phyloP scores from a whole-genome alignment of 331 rosid genomes.

The Spiraea crenata region DNA sequence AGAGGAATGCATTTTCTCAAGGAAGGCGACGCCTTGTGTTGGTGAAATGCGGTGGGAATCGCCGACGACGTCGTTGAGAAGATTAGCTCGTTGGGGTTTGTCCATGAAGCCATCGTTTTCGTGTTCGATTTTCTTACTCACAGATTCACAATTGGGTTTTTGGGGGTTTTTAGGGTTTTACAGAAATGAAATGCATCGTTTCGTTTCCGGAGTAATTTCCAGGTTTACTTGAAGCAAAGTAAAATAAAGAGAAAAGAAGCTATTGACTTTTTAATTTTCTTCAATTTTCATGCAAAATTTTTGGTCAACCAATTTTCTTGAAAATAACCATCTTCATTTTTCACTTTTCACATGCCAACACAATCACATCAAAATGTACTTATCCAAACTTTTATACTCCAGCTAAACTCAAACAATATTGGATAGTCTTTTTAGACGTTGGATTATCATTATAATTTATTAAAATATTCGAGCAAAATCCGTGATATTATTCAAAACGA shows the following conservation, averaged over 20 bases:
- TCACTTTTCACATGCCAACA: neutral
- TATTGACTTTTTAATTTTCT: no score
- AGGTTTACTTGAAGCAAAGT: neutral
- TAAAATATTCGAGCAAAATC: no score
- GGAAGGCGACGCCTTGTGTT: slow-evolving; percentile 30
- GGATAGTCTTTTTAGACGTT: no score
- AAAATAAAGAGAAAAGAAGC: neutral
- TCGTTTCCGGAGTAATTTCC: neutral
- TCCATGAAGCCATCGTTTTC: slow-evolving; percentile 36
- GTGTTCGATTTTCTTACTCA: neutral
- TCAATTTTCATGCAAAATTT: no score
- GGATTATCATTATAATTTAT: no score
- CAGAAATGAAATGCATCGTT: neutral
- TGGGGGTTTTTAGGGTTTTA: slow-evolving; percentile 38
- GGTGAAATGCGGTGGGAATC: slow-evolving; percentile 32
- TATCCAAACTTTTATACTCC: neutral
- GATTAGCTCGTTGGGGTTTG: slow-evolving; percentile 47
- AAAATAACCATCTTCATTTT: no score
- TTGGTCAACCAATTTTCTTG: no score
- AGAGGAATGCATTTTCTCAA: slow-evolving; percentile 28
- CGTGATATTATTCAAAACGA: no score
- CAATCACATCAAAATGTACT: neutral
- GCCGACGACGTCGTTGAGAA: slow-evolving; percentile 45
- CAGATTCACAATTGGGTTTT: neutral
- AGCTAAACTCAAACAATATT: neutral